Evolutionary conservation across 2,329 filamentous ascomycete genomes (phyloP).

Genomic region (Stagonosporopsis tanaceti): DNA sequence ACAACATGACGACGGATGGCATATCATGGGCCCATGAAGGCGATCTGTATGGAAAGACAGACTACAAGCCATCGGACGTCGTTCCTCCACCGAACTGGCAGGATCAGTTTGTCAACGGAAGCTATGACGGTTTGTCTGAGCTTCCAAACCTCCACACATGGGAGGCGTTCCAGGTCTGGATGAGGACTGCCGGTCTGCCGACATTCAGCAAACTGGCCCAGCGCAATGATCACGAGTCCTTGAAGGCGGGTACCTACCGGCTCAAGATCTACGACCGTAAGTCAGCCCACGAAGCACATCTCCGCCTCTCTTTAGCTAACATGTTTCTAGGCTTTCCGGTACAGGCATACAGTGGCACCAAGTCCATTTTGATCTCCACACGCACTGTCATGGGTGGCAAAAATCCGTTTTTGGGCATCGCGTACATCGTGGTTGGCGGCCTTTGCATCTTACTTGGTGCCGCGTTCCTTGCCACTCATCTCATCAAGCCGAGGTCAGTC

Average conservation of each 20-base stretch:
- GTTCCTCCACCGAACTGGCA: conserved; percentile 88
- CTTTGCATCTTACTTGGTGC: conserved; percentile 89
- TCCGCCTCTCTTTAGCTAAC: conserved; percentile 30
- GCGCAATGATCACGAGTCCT: conserved; percentile 75
- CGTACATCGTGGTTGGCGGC: conserved; percentile 92
- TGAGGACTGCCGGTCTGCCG: conserved; percentile 93
- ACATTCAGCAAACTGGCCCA: conserved; percentile 93
- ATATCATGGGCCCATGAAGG: conserved; percentile 90
- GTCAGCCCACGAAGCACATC: conserved; percentile 48
- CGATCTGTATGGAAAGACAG: conserved; percentile 75
- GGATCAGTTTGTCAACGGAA: conserved; percentile 69
- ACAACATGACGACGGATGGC: conserved; percentile 77
- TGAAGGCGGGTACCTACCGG: conserved; percentile 77
- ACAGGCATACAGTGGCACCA: conserved; percentile 80
- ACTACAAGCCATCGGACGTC: conserved; percentile 71
- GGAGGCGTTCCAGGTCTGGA: conserved; percentile 96
- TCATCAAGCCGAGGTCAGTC: conserved; percentile 84
- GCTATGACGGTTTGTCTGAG: conserved; percentile 67
- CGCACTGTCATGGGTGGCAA: conserved; percentile 92
- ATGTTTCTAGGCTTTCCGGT: conserved; percentile 76
- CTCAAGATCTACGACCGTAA: conserved; percentile 80
- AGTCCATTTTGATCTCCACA: conserved; percentile 88
- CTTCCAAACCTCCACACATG: conserved; percentile 77
- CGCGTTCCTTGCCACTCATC: conserved; percentile 87
- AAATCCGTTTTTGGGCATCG: conserved; percentile 95